phyloP scores from a whole-genome alignment of 1,139 yeast species.

The Candida sp. region DNA sequence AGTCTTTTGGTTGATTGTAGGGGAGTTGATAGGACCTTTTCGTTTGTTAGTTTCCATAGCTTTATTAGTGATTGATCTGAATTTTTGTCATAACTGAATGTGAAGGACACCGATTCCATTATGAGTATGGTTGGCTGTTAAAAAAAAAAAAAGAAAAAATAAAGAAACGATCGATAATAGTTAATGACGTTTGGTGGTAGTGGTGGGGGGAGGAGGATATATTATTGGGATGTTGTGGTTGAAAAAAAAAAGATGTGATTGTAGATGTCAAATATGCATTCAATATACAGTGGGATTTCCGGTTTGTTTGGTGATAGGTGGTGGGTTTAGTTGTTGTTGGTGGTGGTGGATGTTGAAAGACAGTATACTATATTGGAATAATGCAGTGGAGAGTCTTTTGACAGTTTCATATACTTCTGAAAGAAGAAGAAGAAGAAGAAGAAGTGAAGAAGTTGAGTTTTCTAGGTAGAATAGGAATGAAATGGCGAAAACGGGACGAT shows the following conservation, averaged over 20 bases:
- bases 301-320: no score
- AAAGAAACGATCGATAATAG: background rate
- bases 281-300: background rate
- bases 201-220: background rate
- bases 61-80: conserved; percentile 18
- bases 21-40: conserved; percentile 1
- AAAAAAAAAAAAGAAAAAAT: background rate
- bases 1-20: conserved; percentile 19
- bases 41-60: conserved; percentile 23
- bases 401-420: background rate
- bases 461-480: background rate
- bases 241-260: background rate
- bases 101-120: conserved; percentile 6
- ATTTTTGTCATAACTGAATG: conserved; percentile 13
- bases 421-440: background rate
- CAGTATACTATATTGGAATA: no score
- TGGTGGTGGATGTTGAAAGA: no score
- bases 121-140: background rate
- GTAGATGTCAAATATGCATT: background rate
- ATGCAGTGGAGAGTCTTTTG: no score
- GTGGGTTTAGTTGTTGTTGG: no score
- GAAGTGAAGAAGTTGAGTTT: background rate
- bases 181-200: background rate
- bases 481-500: conserved; percentile 2
- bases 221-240: background rate